Evolutionary conservation across 352 stramenopile species (phyloP), one percentile per base, ranked within the genome.

Genomic region (Globisporangium rhizosaccharum): DNA sequence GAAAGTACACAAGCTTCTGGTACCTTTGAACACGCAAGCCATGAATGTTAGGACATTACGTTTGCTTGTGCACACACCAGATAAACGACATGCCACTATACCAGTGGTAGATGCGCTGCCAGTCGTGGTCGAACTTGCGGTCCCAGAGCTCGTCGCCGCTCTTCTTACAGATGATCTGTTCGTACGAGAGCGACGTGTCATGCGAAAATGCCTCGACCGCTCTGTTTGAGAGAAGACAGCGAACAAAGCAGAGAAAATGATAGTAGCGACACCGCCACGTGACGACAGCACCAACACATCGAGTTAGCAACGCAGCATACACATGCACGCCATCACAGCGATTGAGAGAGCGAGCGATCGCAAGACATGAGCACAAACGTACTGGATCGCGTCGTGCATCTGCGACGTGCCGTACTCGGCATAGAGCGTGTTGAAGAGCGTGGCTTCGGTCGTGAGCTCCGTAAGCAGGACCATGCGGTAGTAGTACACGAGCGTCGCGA

Each of bases 391-490:
- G 41, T 85, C 73, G 39, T 76, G 64, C 63, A 89, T 83, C 47
- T 86, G 75, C 51, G 70, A 67, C 41, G 72, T 84, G 66, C 65
- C 71, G 63, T 82, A 87, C 56, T 89, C 79, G 39, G 79, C 74
- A 68, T 89, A 85, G 48, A 89, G 79, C 63, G 78, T 87, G 67
- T 89, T 85, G 64, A 87, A 89, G 53, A 85, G 72, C 63, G 78
- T 76, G 26, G 76, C 75, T 58, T 89, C 79, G 8, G 78, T 79
- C 53, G 75, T 87, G 59, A 86, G 76, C 70, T 89, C 76, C 14
- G 79, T 85, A 45, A 89, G 79, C 53, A 87, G 63, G 45, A 89
- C 77, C 72, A 85, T 87, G 57, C 72, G 76, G 70, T 87, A 87
- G 70, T 84, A 87, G 63, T 90, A 90, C 41, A 85, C 65, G 36